Base-by-base conservation (phyloP, 495 filamentous ascomycete genomes). In the Aspergillus cristatus region DNA sequence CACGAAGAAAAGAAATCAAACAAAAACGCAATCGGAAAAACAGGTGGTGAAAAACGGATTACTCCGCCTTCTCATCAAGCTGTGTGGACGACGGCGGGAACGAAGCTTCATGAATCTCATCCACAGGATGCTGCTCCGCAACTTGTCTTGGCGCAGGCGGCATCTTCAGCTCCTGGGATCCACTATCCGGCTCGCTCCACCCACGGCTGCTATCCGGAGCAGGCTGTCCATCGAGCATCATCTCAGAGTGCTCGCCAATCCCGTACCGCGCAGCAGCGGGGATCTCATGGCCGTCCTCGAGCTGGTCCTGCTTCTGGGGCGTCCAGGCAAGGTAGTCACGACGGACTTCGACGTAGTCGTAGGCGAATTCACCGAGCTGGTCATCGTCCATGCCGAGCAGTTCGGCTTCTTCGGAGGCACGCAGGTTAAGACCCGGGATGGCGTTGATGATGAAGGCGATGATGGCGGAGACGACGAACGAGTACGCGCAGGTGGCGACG, bases 381-480 rank as follows among this genome's bases (percentile, higher is more conserved):
- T 98, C 91, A 57, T 97, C 93, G 50, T 98, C 91, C 89, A 97
- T 95, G 40, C 91, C 91, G 35, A 97, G 76, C 14, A 98, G 75
- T 61, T 98, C 91, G n/a, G 93, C 91, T 65, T 98, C 85, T 51
- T 94, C 86, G 22, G 79, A 85, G 8, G 91, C 91, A 32, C 91
- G 84, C 41, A 98, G 82, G 45, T 94, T 76, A 11, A 98, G 74
- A 18, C 93, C 93, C 5, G 91, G 91, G 36, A 91, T 79, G 46
- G 77, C 61, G 67, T 98, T 86, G 68, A 98, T 86, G 49, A 57
- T 63, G 62, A 79, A 86, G 39, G 88, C 89, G 51, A 98, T 77
- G 50, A 89, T 60, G 38, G 81, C 76, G 33, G 83, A 88, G 49
- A 98, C 74, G 55, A 84, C 72, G 62, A 97, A 98, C 6, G 84